Base-by-base conservation (phyloP, 164 flowering plant genomes). In the Magnolia sinica region DNA sequence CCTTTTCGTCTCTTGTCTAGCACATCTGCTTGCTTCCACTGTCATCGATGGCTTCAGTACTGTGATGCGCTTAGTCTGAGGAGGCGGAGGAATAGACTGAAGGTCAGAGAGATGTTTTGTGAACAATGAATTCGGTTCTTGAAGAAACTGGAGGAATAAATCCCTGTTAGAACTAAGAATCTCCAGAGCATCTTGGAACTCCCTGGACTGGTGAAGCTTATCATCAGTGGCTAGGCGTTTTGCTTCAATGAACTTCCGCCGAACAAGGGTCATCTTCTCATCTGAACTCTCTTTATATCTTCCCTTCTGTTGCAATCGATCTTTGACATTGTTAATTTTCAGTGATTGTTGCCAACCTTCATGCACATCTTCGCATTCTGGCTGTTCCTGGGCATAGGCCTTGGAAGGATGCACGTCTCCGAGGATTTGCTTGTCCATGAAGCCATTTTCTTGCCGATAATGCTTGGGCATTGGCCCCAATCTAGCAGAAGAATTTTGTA, bases 161-260 rank as follows among this genome's bases (percentile, higher is more conserved):
- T 94, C 98, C 74, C 80, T 87, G 70, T 94, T 90, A 76, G 96
- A 87, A 84, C 90, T 91, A 50, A 94, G 77, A 69, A 92, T 90
- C 82, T 92, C 98, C 66, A 92, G 59, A 50, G 98, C 97, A 81
- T 92, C 98, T 78, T 90, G 91, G 76, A 94, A 96, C 78, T 96
- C 94, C 87, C 88, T 88, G 27, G 97, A 87, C 80, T 91, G 90
- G 20, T 89, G 87, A 76, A 88, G 89, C 65, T 85, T 96, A 79
- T 91, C 97, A 82, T 91, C 92, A 29, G 89, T 88, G 0, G 89
- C 84, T 51, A 90, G 78, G 19, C 89, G 91, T 79, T 96, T 93
- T 76, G 94, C 96, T 84, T 96, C 98, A 52, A 87, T 77, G 79
- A 93, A 93, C 79, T 93, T 96, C 80, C 91, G 92, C 64, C 94